These are phyloP conservation scores for Talaromyces sp. DNA, from an alignment of 2,329 filamentous ascomycete genomes.

Conservation along the genomic window DNA sequence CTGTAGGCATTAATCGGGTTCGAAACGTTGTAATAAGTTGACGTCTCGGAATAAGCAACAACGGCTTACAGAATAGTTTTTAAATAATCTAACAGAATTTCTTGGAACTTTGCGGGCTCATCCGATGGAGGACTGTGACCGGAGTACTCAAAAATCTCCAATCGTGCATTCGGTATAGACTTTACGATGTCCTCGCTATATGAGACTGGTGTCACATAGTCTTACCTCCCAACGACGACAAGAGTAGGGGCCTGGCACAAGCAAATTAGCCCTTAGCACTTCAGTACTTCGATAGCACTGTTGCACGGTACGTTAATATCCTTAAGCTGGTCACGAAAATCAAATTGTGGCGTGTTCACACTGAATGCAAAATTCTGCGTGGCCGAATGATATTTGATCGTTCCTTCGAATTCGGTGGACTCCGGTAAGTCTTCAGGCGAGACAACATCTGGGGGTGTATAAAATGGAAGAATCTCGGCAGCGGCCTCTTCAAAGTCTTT, in stretches of 20 bases:
- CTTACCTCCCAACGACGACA: not conserved
- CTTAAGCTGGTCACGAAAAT: not conserved
- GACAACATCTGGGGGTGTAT: not conserved
- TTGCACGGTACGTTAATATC: not conserved
- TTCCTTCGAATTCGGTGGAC: not conserved
- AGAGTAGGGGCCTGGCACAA: not conserved
- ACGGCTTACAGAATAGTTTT: not conserved
- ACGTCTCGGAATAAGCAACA: not conserved
- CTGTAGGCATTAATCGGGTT: not conserved
- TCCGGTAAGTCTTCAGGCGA: not conserved
- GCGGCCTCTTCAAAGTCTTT: not conserved
- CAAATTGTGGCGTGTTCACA: constrained; percentile 1
- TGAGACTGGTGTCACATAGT: constrained; percentile 2
- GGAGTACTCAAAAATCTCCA: constrained; percentile 2
- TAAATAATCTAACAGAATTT: not conserved
- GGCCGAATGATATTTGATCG: not conserved
- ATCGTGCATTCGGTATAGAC: not conserved
- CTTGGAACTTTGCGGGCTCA: not conserved
- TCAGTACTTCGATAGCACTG: not conserved
- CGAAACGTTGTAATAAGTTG: not conserved
- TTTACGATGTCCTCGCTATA: not conserved
- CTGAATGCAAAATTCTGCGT: constrained; percentile 3
- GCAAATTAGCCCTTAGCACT: not conserved
- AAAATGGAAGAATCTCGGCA: not conserved
- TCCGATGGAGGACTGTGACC: constrained; percentile 5